phyloP scores from a whole-genome alignment of 495 filamentous ascomycete species.

The Pyrenula massariospora region DNA sequence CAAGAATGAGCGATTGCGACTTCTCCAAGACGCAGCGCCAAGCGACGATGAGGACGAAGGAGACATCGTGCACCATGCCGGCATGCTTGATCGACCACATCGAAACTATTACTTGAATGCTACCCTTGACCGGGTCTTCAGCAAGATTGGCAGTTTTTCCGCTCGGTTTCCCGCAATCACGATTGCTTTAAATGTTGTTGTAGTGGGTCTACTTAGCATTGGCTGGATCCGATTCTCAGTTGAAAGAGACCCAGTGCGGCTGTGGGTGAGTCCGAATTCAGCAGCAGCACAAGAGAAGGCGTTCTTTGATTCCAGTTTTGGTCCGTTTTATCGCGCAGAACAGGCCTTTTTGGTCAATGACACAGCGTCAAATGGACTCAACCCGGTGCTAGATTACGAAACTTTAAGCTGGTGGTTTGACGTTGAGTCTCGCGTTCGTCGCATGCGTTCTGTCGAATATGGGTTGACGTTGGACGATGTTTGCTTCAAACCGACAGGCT shows the following conservation, averaged over 20 bases:
- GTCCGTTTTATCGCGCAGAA: conserved; percentile 88
- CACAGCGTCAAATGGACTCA: conserved; percentile 44
- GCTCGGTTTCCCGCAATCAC: conserved; percentile 78
- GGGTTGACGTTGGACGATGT: conserved; percentile 65
- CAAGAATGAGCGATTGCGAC: conserved; percentile 65
- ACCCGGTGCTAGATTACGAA: conserved; percentile 75
- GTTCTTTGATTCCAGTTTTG: conserved; percentile 92
- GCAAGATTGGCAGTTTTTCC: conserved; percentile 65
- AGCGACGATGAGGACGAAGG: conserved; percentile 86
- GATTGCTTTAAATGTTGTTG: conserved; percentile 54
- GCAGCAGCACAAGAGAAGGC: conserved; percentile 83
- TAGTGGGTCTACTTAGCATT: conserved; percentile 64
- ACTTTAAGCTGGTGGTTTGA: conserved; percentile 91
- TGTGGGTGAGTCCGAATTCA: conserved; percentile 93
- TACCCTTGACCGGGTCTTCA: conserved; percentile 67
- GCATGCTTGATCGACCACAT: conserved; percentile 54
- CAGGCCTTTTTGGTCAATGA: conserved; percentile 93
- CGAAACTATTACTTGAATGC: conserved; percentile 70
- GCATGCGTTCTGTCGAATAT: conserved; percentile 52
- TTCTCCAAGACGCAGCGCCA: conserved; percentile 72
- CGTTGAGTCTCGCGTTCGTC: conserved; percentile 63
- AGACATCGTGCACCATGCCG: conserved; percentile 60
- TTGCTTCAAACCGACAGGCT: conserved; percentile 85
- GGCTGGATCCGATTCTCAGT: conserved; percentile 81
- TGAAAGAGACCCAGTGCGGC: conserved; percentile 76